These are phyloP conservation scores for Ascoidea asiatica DNA, from an alignment of 805 yeast species.

Conservation along the genomic window DNA sequence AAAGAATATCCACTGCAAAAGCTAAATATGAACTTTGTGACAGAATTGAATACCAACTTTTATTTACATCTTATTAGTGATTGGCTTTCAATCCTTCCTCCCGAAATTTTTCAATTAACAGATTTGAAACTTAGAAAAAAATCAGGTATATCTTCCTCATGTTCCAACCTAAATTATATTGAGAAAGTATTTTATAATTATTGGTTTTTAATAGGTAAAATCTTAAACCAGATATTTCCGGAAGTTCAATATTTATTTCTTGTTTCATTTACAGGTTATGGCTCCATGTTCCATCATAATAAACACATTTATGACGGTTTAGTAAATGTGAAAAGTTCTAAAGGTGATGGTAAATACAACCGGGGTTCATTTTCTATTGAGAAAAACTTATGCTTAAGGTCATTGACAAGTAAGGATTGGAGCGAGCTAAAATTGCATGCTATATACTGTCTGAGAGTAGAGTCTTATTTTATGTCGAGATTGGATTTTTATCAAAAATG, in stretches of 20 bases:
- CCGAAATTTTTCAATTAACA: not conserved
- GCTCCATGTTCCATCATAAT: not conserved
- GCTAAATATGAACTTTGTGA: too few species aligned
- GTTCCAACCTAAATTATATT: not conserved
- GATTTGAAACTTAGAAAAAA: too few species aligned
- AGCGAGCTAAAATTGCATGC: not conserved
- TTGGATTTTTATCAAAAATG: not conserved
- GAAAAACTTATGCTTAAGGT: too few species aligned
- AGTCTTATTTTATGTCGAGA: not conserved
- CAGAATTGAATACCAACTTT: not conserved
- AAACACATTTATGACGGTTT: not conserved
- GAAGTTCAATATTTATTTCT: not conserved
- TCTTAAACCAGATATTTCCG: not conserved
- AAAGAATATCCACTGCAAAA: not conserved
- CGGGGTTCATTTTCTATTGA: too few species aligned
- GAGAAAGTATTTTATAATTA: not conserved
- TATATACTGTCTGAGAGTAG: not conserved
- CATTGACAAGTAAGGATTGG: not conserved
- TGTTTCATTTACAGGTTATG: not conserved
- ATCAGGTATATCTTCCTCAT: too few species aligned
- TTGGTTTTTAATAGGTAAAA: not conserved
- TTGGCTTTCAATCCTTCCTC: not conserved
- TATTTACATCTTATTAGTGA: not conserved
- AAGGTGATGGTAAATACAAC: not conserved
- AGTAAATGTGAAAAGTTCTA: too few species aligned